Conservation (phyloP, 1,139 yeast genomes). For the Candida pseudoviswanathii region DNA sequence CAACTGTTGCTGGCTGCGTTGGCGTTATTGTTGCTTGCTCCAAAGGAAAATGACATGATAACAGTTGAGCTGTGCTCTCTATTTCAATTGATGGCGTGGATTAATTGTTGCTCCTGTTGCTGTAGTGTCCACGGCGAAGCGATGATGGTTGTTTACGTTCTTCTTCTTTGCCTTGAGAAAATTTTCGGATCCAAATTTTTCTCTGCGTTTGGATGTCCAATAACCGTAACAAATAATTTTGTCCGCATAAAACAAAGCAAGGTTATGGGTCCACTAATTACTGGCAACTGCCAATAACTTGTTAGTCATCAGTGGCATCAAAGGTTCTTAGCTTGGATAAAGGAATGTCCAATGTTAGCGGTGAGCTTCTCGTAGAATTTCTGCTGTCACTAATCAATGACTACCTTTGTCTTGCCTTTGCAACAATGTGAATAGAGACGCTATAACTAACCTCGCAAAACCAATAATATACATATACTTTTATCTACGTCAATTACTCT, state of each 20-base stretch:
- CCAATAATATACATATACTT: background rate
- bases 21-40: constrained; percentile 10
- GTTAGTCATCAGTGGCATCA: no score
- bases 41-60: constrained; percentile 14
- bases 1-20: constrained; percentile 12
- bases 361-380: no score
- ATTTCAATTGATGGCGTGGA: background rate
- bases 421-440: no score
- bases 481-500: background rate
- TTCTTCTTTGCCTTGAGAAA: background rate
- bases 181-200: background rate
- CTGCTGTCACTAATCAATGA: no score
- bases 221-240: background rate
- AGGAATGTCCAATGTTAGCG: no score
- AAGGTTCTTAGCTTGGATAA: no score
- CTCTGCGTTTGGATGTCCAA: background rate
- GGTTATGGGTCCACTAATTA: no score
- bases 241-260: background rate
- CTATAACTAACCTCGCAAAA: background rate
- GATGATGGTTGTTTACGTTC: constrained; percentile 1
- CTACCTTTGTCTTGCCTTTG: no score
- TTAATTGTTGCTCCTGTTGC: background rate
- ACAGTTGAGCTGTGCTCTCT: background rate
- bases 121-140: background rate
- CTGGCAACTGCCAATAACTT: no score